These are phyloP conservation scores for Zygoascus bituminiphila DNA, from an alignment of 805 yeast genomes.

Conservation along the genomic window DNA sequence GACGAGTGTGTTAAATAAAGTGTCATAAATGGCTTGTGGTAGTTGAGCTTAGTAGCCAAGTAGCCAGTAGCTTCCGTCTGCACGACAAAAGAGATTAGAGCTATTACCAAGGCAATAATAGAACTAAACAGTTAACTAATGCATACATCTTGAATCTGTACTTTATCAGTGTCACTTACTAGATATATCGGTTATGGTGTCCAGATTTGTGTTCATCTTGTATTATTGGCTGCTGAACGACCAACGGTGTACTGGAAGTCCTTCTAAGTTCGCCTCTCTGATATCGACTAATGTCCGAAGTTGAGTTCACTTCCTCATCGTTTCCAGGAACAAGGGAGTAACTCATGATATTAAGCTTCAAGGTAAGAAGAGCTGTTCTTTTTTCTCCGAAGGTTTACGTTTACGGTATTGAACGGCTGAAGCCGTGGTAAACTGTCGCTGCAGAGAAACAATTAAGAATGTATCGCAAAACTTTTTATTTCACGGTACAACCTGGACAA, in stretches of 20 bases:
- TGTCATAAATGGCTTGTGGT: constrained; percentile 56
- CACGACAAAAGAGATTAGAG: constrained; percentile 54
- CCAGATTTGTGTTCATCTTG: not conserved
- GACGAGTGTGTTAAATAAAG: constrained; percentile 62
- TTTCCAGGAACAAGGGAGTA: not conserved
- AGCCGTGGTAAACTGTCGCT: too few relatives aligned
- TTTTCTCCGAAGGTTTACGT: too few relatives aligned
- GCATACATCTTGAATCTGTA: not conserved
- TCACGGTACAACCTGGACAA: too few relatives aligned
- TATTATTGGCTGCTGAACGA: not conserved
- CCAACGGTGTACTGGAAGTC: not conserved
- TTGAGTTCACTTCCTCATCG: not conserved
- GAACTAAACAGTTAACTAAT: constrained; percentile 31
- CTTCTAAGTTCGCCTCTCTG: not conserved
- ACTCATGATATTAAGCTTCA: too few relatives aligned
- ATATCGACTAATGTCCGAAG: not conserved
- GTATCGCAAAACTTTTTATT: too few relatives aligned
- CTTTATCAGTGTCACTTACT: not conserved
- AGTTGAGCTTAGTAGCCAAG: constrained; percentile 47
- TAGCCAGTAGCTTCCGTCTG: constrained; percentile 78
- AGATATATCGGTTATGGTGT: constrained; percentile 8
- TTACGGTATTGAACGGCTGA: too few relatives aligned
- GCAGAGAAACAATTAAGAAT: too few relatives aligned
- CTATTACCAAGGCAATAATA: constrained; percentile 37
- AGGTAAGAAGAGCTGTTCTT: too few relatives aligned